These are phyloP conservation scores for Xanthoceras sorbifolium DNA, from an alignment of 345 rosid genomes.

Conservation along the genomic window DNA sequence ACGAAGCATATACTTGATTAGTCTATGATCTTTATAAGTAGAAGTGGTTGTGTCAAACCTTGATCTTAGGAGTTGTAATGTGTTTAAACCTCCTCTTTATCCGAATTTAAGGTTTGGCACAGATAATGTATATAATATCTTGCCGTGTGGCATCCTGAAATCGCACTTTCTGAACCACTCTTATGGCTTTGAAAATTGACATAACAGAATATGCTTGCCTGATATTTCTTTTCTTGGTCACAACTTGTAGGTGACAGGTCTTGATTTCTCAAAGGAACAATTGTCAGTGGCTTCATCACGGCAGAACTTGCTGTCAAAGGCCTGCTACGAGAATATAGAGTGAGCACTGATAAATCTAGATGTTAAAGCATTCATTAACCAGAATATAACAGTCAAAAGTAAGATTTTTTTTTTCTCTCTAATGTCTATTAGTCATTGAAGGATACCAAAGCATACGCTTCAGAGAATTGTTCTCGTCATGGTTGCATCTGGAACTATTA, in stretches of 20 bases:
- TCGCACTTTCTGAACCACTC: background rate
- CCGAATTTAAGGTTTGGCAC: background rate
- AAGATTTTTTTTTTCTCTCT: background rate
- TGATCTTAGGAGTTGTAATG: background rate
- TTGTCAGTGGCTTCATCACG: slow-evolving; percentile 65
- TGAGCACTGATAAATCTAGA: slow-evolving; percentile 70
- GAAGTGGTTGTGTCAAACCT: background rate
- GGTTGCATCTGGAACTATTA: slow-evolving; percentile 8
- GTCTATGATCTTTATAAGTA: background rate
- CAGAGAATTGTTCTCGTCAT: background rate
- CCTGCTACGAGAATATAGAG: slow-evolving; percentile 79
- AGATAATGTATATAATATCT: too few relatives aligned
- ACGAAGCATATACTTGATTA: background rate
- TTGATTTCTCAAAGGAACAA: slow-evolving; percentile 85
- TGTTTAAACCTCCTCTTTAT: background rate
- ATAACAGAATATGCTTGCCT: background rate
- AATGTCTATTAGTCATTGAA: background rate
- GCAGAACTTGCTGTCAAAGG: slow-evolving; percentile 45
- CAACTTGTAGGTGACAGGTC: slow-evolving; percentile 60
- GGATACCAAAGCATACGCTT: background rate
- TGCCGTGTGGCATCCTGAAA: background rate
- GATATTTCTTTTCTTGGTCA: background rate
- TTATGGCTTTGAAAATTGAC: background rate
- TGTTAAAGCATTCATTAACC: slow-evolving; percentile 15
- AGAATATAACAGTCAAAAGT: background rate